Percentiles rank a stretch among this genome's conserved stretches.
Evolutionary conservation across 2,329 filamentous ascomycete genomes (phyloP).

Genomic region (Talaromyces amestolkiae): DNA sequence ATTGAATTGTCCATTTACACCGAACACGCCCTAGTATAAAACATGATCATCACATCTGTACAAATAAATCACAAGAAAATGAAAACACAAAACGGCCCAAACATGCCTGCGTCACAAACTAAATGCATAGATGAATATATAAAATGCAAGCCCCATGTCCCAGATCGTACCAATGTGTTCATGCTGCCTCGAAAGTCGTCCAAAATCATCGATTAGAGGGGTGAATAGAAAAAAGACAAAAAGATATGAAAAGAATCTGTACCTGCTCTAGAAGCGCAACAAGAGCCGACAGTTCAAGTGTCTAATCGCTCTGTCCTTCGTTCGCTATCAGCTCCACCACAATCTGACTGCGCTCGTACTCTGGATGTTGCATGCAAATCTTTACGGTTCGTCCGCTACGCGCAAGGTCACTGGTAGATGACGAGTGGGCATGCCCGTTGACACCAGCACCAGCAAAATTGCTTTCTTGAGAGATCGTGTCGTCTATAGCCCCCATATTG

Average conservation of each 20-base stretch:
- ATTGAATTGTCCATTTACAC: not conserved
- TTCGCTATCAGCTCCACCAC: conserved; percentile 91
- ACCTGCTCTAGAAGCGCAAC: not conserved
- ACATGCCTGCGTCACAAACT: not conserved
- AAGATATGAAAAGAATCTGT: not conserved
- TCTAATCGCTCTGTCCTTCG: conserved; percentile 67
- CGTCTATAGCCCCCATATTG: conserved; percentile 24
- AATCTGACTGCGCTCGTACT: conserved; percentile 78
- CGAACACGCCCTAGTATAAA: not conserved
- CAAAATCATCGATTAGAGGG: not conserved
- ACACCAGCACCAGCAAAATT: conserved; percentile 30
- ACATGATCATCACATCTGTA: not conserved
- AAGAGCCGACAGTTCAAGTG: not conserved
- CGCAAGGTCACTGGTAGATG: conserved; percentile 31
- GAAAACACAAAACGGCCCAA: not conserved
- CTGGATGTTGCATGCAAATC: conserved; percentile 91
- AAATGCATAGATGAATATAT: conserved; percentile 3
- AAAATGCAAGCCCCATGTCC: not conserved
- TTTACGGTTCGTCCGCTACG: conserved; percentile 71
- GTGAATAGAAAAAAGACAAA: not conserved
- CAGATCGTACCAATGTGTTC: not conserved
- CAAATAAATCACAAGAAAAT: conserved; percentile 1
- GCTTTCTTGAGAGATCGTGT: conserved; percentile 13
- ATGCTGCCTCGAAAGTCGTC: not conserved
- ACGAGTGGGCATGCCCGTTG: conserved; percentile 20